These are phyloP conservation scores for Alternaria burnsii DNA, from an alignment of 2,329 filamentous ascomycete genomes.

Conservation along the genomic window DNA sequence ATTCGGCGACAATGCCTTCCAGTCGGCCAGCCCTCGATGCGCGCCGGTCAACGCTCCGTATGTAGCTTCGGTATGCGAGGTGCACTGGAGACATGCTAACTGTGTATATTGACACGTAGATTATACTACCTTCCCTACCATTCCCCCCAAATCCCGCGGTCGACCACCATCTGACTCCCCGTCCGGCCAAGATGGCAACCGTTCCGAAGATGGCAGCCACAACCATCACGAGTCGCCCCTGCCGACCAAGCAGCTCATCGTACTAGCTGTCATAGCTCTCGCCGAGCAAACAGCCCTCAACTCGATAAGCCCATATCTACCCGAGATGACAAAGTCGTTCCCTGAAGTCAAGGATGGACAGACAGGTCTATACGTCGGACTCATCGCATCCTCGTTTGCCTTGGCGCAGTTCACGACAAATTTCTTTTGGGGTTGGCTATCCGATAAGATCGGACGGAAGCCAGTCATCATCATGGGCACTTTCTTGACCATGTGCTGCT, in stretches of 20 bases:
- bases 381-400: constrained; percentile 90
- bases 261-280: constrained; percentile 87
- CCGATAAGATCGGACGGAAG: constrained; percentile 80
- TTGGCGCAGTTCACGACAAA: constrained; percentile 92
- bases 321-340: constrained; percentile 88
- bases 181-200: constrained; percentile 35
- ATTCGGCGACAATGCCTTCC: constrained; percentile 34
- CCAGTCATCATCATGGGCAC: constrained; percentile 85
- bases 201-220: constrained; percentile 45
- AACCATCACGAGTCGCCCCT: constrained; percentile 72
- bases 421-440: constrained; percentile 88
- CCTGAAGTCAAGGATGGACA: constrained; percentile 76
- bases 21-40: constrained; percentile 47
- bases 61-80: not conserved
- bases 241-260: constrained; percentile 80
- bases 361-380: constrained; percentile 86
- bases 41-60: constrained; percentile 62
- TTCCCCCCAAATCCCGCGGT: constrained; percentile 73
- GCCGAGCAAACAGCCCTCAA: constrained; percentile 97
- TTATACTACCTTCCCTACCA: constrained; percentile 84
- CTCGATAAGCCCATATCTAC: constrained; percentile 93
- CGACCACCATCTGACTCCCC: constrained; percentile 55
- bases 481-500: constrained; percentile 80
- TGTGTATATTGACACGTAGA: constrained; percentile 35
- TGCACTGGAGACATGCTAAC: not conserved